A percentile compares a stretch with the other conserved stretches of the same genome.
These are phyloP conservation scores for Scutellaria minor DNA, from an alignment of 257 asterid species.

Conservation along the genomic window DNA sequence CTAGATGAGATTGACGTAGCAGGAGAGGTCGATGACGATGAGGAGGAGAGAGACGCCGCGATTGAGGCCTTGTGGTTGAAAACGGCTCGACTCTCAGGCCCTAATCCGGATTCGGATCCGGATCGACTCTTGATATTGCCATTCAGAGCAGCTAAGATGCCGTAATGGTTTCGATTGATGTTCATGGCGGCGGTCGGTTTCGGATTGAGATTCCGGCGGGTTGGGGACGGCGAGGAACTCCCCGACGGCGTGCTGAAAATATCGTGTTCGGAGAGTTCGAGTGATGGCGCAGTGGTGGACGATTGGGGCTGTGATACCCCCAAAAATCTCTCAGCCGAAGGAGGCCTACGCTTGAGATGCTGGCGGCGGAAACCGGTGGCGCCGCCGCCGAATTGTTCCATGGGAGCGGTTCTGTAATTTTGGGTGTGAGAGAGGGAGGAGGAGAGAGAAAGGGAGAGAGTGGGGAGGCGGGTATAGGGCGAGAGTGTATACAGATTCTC, in stretches of 20 bases:
- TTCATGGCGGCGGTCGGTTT: slow-evolving; percentile 22
- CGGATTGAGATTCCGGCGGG: slow-evolving; percentile 25
- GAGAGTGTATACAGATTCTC: slow-evolving; percentile 21
- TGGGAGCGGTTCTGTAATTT: slow-evolving; percentile 26
- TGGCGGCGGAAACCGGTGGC: slow-evolving; percentile 41
- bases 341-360: slow-evolving; percentile 32
- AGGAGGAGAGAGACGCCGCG: slow-evolving; percentile 49
- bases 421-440: neutral
- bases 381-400: slow-evolving; percentile 45
- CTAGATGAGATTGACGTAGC: slow-evolving; percentile 43
- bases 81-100: slow-evolving; percentile 46
- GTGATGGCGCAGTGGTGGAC: slow-evolving; percentile 35
- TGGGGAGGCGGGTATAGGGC: slow-evolving; percentile 20
- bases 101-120: slow-evolving; percentile 45
- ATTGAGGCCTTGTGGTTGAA: slow-evolving; percentile 70
- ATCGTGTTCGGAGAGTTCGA: slow-evolving; percentile 68
- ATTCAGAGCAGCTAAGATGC: slow-evolving; percentile 63
- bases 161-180: slow-evolving; percentile 38
- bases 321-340: slow-evolving; percentile 46
- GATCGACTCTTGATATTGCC: slow-evolving; percentile 28
- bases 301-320: slow-evolving; percentile 39
- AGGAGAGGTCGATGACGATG: slow-evolving; percentile 45
- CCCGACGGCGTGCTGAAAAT: slow-evolving; percentile 54
- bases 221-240: slow-evolving; percentile 36
- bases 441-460: neutral